Conservation (phyloP, 192 early-diverging fungal species). For the Gaertneriomyces semiglobifer region DNA sequence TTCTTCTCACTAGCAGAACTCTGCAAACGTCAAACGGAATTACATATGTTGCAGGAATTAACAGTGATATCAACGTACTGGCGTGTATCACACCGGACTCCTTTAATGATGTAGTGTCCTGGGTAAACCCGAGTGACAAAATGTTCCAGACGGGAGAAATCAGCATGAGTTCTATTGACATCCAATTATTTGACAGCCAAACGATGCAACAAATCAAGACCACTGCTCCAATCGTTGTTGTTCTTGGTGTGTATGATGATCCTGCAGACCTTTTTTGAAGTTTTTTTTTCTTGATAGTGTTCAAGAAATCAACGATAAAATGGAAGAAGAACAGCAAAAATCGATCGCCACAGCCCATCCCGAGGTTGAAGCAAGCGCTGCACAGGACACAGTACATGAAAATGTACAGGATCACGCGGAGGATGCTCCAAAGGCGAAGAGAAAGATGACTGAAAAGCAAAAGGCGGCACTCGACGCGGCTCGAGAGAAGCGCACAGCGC, state of each 20-base stretch:
- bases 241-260: constrained; percentile 13
- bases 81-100: neutral
- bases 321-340: neutral
- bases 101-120: constrained; percentile 5
- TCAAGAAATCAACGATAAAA: neutral
- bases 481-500: neutral
- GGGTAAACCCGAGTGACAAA: constrained; percentile 5
- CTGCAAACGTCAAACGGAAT: neutral
- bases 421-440: neutral
- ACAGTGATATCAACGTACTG: constrained; percentile 2
- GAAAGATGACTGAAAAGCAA: neutral
- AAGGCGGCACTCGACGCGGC: neutral
- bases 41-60: neutral
- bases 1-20: neutral
- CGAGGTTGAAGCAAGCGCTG: neutral
- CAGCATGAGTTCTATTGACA: neutral
- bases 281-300: constrained; percentile 4
- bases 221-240: neutral
- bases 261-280: neutral
- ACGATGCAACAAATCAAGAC: neutral
- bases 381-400: neutral
- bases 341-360: neutral
- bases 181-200: neutral
- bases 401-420: neutral
- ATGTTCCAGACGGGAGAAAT: neutral